A percentile compares a stretch with the other conserved stretches of the same genome.
Evolutionary conservation across 1,284 basidiomycete species (phyloP).

Genomic region (Heterobasidion occidentale): DNA sequence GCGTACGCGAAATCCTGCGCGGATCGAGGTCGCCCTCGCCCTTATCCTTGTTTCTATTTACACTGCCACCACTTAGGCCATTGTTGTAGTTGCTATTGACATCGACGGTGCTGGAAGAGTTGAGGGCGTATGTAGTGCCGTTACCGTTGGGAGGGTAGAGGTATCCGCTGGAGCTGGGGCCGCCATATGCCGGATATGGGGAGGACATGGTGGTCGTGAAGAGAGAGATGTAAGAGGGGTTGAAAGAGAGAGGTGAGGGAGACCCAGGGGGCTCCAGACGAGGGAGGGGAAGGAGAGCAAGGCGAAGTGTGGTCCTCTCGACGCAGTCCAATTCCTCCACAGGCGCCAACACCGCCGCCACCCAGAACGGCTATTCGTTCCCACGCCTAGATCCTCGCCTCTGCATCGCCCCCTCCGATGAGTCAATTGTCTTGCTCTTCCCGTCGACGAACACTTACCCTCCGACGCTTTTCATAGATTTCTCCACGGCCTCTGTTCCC

Average conservation of each 20-base stretch:
- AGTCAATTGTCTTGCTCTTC: background rate
- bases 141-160: conserved; percentile 16
- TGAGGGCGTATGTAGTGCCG: conserved; percentile 5
- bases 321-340: background rate
- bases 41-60: conserved; percentile 7
- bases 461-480: background rate
- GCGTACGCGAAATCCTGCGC: conserved; percentile 23
- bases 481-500: background rate
- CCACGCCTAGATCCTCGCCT: background rate
- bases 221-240: background rate
- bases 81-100: background rate
- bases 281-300: background rate
- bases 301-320: background rate
- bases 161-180: conserved; percentile 10
- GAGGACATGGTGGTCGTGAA: conserved; percentile 15
- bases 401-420: background rate
- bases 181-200: conserved; percentile 22
- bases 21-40: conserved; percentile 6
- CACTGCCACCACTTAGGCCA: background rate
- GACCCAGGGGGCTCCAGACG: background rate
- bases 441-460: background rate
- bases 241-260: background rate
- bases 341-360: background rate
- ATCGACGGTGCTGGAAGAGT: conserved; percentile 12
- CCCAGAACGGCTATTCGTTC: background rate